Evolutionary conservation across 2,329 filamentous ascomycete genomes (phyloP).

Genomic region (Parastagonospora avenae): DNA sequence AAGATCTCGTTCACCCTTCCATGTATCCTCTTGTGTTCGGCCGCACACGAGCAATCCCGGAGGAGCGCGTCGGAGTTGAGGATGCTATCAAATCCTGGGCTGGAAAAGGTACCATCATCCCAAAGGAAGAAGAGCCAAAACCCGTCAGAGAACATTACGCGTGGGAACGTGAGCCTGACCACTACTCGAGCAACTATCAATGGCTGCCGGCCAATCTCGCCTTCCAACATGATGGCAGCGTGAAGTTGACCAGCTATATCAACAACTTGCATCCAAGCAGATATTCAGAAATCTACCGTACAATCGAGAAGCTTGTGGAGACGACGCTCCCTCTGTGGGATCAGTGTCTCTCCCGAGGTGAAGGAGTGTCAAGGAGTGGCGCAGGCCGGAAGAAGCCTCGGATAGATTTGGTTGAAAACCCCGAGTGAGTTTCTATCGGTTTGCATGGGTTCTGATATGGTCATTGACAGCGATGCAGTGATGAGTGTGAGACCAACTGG

Average conservation of each 20-base stretch:
- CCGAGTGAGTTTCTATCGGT: conserved; percentile 4
- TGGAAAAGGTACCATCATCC: conserved; percentile 37
- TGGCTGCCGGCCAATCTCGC: conserved; percentile 59
- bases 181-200: conserved; percentile 43
- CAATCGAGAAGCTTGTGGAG: conserved; percentile 26
- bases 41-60: conserved; percentile 48
- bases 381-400: conserved; percentile 16
- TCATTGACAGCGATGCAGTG: conserved; percentile 6
- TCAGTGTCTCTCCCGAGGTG: conserved; percentile 11
- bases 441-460: too few relatives aligned
- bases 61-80: conserved; percentile 32
- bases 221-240: conserved; percentile 41
- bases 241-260: conserved; percentile 57
- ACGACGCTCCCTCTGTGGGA: conserved; percentile 29
- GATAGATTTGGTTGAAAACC: neutral
- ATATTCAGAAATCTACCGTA: conserved; percentile 22
- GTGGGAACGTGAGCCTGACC: conserved; percentile 3
- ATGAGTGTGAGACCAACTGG: conserved; percentile 19
- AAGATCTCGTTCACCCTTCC: conserved; percentile 68
- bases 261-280: conserved; percentile 58
- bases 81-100: conserved; percentile 34
- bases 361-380: neutral
- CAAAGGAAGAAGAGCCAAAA: neutral
- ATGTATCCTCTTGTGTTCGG: conserved; percentile 66
- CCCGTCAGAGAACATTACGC: neutral